A percentile compares a stretch with the other conserved stretches of the same genome.
Conservation (phyloP, 352 stramenopile genomes). For the Globisporangium nagaii region DNA sequence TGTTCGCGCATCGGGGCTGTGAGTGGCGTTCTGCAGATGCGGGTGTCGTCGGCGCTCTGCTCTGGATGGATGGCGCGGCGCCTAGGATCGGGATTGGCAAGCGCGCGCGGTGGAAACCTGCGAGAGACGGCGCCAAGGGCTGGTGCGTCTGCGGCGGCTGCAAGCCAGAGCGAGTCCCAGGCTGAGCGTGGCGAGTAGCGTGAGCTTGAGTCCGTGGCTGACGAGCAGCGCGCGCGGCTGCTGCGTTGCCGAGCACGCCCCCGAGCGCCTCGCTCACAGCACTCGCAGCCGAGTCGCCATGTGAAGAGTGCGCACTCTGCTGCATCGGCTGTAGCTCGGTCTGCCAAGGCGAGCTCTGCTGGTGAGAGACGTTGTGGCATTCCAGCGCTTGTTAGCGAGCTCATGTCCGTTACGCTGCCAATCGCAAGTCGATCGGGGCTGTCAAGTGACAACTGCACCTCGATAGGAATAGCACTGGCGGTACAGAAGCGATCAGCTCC, state of each 20-base stretch:
- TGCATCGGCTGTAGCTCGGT: background rate
- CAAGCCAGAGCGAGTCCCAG: background rate
- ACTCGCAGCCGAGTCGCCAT: slow-evolving; percentile 18
- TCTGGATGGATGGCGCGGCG: background rate
- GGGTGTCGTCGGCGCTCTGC: background rate
- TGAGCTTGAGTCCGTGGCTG: background rate
- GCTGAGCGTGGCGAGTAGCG: background rate
- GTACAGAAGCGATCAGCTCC: too few relatives aligned
- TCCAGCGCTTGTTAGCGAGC: too few relatives aligned
- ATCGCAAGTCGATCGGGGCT: too few relatives aligned
- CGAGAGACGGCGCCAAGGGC: background rate
- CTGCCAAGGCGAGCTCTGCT: too few relatives aligned
- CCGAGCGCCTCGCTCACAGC: slow-evolving; percentile 39
- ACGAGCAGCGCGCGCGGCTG: background rate
- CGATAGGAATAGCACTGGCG: too few relatives aligned
- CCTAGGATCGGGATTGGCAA: background rate
- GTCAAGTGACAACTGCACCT: too few relatives aligned
- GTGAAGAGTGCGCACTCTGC: background rate
- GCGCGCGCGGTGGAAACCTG: background rate
- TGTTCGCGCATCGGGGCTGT: background rate
- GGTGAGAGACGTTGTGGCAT: too few relatives aligned
- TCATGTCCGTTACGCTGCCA: too few relatives aligned
- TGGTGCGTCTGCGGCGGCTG: background rate
- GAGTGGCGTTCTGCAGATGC: background rate
- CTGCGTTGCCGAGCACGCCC: slow-evolving; percentile 3